A percentile compares a stretch with the other conserved stretches of the same genome.
These are phyloP conservation scores for Hordeum marinum DNA, from an alignment of 176 grass and related monocot genomes.

Conservation along the genomic window DNA sequence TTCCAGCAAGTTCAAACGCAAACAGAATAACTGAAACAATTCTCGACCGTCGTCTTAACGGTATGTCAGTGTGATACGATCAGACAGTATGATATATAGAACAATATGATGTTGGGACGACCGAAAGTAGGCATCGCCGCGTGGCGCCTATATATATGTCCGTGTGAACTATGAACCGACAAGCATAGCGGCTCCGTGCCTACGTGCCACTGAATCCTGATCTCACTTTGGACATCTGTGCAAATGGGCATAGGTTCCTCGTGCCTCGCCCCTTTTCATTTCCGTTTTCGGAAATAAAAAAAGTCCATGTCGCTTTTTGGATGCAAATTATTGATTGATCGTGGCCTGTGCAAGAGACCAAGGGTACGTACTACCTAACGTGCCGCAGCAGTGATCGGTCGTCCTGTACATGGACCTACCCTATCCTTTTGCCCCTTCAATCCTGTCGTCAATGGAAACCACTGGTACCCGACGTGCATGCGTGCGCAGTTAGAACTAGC, in stretches of 20 bases:
- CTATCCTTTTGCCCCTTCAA: neutral
- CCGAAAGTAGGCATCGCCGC: no score
- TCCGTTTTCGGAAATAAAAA: neutral
- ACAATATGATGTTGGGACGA: no score
- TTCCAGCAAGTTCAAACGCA: no score
- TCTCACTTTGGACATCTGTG: neutral
- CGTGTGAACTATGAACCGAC: no score
- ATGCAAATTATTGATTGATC: neutral
- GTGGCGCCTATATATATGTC: no score
- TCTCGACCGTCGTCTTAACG: no score
- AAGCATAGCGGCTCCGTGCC: neutral
- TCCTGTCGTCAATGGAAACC: neutral
- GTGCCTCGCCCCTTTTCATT: neutral
- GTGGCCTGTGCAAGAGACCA: neutral
- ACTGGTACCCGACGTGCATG: neutral
- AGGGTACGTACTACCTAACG: neutral
- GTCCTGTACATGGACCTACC: neutral
- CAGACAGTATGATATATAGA: no score
- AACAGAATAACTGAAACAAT: no score
- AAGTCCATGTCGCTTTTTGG: neutral
- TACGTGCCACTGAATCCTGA: neutral
- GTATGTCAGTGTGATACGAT: no score
- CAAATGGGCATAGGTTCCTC: neutral
- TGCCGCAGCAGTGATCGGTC: neutral
- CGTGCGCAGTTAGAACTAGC: neutral